Base-by-base conservation (phyloP, 306 rosid genomes). In the Dicorynia guianensis region DNA sequence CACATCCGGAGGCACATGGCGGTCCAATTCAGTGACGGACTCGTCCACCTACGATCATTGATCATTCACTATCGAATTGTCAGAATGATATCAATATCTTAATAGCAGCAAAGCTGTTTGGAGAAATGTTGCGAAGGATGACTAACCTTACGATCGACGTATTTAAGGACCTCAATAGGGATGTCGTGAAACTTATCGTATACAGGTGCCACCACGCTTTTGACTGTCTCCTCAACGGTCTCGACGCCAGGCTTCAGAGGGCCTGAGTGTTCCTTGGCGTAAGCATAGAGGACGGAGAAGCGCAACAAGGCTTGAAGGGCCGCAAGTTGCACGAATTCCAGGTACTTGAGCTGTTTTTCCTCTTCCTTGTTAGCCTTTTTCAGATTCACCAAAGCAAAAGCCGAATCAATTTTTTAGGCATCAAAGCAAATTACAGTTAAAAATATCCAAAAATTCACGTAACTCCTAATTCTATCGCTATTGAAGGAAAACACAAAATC, bases 11-110 rank as follows among this genome's bases (percentile, higher is more conserved):
- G 94, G 94, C 18, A 90, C 87, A n/a, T 61, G 91, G 69, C 93
- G 84, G 34, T 94, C 96, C 30, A 94, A 17, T 83, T 68, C 87
- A 3, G 74, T 63, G 60, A 93, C 92, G 4, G 94, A 93, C 48
- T 75, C 93, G 1, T 82, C 98, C 2, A 94, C 97, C 91, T 84
- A 73, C 76, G 36, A 42, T 50, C 30, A 25, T 25, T 25, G 30
- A 25, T 25, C 30, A 25, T 25, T 25, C 30, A 25, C 2, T 2
- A 25, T 2, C 1, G 30, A 25, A 25, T 25, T 25, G 30, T 25
- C 30, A 25, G 30, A 1, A 25, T 25, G 30, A 25, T 25, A 25
- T 25, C 30, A 25, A 25, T 25, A 2, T 25, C 30, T 25, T 25
- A 25, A 25, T 25, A 25, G 30, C 30, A 25, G 30, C 30, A 25